Base-by-base conservation (phyloP, 495 filamentous ascomycete species). In the Hyaloscypha finlandica region DNA sequence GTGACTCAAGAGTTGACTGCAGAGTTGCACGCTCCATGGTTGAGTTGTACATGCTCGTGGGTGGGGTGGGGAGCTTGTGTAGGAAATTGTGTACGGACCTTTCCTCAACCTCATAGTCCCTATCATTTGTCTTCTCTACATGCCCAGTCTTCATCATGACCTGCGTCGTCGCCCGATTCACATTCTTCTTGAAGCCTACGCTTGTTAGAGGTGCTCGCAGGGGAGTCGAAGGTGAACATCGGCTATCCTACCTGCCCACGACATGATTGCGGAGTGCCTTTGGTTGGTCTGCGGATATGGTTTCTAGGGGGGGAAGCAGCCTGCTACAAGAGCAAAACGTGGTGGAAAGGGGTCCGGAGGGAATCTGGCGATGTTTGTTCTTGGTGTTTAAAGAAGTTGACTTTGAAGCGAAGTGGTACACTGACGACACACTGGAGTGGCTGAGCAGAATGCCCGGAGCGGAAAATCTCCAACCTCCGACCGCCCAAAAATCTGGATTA, bases 111-210 rank as follows among this genome's bases (percentile, higher is more conserved):
- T 98, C 95, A 78, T 98, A 99, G 76, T 98, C 95, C 53, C 96
- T 92, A 79, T 99, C 96, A 76, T 92, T 97, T 1, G 95, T 98
- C 78, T 94, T 91, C 77, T 99, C 95, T 68, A 99, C 96, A 83
- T 97, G 95, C 55, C 95, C 93, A 22, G 95, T 94, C 84, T 97
- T 99, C 95, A 99, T 98, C 93, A 99, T 97, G 63, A 97, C 94
- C 89, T 97, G 94, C 77, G 96, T 97, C 78, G 94, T 97, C 67
- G 95, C 94, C 78, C 95, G 92, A 82, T 95, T 95, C 83, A 97
- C 93, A 85, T 94, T 96, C 77, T 97, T 98, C 85, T 97, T 98
- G 81, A 99, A 97, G 62, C 95, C 95, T 96, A 72, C 5, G 8
- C 3, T 8, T 48, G 67, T 64, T 29, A 66, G 52, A 37, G 45